These are phyloP conservation scores for Tylopilus cervinicoccineus DNA, from an alignment of 768 basidiomycete species.

Conservation along the genomic window DNA sequence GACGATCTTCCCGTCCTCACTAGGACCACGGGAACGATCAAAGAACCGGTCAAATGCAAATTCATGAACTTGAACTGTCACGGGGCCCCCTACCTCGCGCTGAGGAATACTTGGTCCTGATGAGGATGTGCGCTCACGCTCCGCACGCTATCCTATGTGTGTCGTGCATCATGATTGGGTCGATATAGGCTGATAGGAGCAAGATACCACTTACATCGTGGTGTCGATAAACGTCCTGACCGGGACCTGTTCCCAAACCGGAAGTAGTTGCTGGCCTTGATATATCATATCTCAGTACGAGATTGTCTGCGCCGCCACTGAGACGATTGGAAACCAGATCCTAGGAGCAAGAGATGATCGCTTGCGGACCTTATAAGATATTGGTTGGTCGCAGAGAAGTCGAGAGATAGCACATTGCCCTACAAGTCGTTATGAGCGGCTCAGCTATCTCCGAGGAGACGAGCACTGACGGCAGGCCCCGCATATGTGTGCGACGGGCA, in stretches of 20 bases:
- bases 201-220: slow-evolving; percentile 28
- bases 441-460: slow-evolving; percentile 26
- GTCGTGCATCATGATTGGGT: slow-evolving; percentile 11
- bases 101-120: slow-evolving; percentile 65
- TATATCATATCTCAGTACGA: slow-evolving; percentile 52
- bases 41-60: slow-evolving; percentile 14
- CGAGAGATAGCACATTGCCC: slow-evolving; percentile 69
- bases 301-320: slow-evolving; percentile 55
- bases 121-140: slow-evolving; percentile 61
- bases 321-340: slow-evolving; percentile 5
- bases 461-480: slow-evolving; percentile 39
- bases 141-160: slow-evolving; percentile 59
- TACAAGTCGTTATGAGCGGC: slow-evolving; percentile 29
- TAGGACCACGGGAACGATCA: slow-evolving; percentile 28
- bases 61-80: slow-evolving; percentile 11
- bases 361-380: slow-evolving; percentile 60
- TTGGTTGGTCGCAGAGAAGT: slow-evolving; percentile 64
- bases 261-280: slow-evolving; percentile 30
- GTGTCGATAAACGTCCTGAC: slow-evolving; percentile 26
- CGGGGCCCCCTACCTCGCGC: slow-evolving; percentile 50
- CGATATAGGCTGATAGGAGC: slow-evolving; percentile 19
- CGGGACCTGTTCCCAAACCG: slow-evolving; percentile 10
- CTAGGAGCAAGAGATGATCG: slow-evolving; percentile 12
- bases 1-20: slow-evolving; percentile 68
- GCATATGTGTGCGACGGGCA: slow-evolving; percentile 39